Percentiles rank a stretch among this genome's conserved stretches.
Evolutionary conservation across 2,329 filamentous ascomycete species (phyloP).

Genomic region (Ascochyta koolunga): DNA sequence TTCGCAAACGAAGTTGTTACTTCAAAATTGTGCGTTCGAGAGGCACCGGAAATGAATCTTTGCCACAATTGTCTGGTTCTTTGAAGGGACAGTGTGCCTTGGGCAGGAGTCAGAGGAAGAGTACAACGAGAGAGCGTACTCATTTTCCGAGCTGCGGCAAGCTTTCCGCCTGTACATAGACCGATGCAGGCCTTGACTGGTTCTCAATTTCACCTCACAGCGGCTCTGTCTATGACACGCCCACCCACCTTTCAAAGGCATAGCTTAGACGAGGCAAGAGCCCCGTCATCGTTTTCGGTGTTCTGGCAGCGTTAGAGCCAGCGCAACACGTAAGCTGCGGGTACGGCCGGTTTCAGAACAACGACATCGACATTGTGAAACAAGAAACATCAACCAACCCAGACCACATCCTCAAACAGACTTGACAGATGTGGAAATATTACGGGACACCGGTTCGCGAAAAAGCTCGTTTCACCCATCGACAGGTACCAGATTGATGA

Average conservation of each 20-base stretch:
- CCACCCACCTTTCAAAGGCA: not conserved
- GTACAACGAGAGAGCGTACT: not conserved
- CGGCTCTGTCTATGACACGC: not conserved
- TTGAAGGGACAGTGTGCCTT: not conserved
- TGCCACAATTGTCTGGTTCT: not conserved
- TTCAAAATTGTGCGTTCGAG: not conserved
- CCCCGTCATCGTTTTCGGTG: not conserved
- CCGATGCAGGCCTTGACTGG: not conserved
- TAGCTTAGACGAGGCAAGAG: not conserved
- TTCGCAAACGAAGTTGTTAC: not conserved
- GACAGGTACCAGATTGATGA: conserved; percentile 18
- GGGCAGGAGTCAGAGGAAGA: not conserved
- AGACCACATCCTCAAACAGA: not conserved
- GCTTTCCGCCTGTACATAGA: not conserved
- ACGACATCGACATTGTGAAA: conserved; percentile 4
- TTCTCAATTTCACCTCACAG: not conserved
- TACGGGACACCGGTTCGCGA: conserved; percentile 5
- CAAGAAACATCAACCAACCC: conserved; percentile 6
- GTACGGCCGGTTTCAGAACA: conserved; percentile 16
- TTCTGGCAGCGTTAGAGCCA: conserved; percentile 1
- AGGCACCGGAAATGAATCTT: not conserved
- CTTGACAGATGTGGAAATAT: not conserved
- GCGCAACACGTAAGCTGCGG: conserved; percentile 17
- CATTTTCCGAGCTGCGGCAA: not conserved
- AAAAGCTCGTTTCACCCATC: not conserved